Evolutionary conservation across 371 early-diverging fungal genomes (phyloP).

Genomic region (Mortierella sp.): DNA sequence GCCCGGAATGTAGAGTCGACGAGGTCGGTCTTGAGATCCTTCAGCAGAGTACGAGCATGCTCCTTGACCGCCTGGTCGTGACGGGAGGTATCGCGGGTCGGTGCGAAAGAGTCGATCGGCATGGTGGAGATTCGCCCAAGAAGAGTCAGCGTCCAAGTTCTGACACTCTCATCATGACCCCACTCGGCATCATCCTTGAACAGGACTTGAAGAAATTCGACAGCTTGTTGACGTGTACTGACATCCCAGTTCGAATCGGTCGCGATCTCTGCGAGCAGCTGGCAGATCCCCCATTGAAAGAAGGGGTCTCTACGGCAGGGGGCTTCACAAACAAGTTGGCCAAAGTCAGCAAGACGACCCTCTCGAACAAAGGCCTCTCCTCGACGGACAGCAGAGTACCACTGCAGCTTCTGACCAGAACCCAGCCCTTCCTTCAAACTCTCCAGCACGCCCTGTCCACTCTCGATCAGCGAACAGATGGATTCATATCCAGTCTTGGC

Average conservation of each 20-base stretch:
- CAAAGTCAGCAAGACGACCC: slow-evolving; percentile 16
- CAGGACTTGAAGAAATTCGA: slow-evolving; percentile 6
- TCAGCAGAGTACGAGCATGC: not conserved
- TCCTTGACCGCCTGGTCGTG: slow-evolving; percentile 1
- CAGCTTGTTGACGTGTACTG: not conserved
- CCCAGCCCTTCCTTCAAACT: not conserved
- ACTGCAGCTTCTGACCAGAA: not conserved
- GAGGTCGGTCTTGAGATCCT: not conserved
- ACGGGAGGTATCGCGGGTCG: not conserved
- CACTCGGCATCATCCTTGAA: not conserved
- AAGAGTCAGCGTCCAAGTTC: not conserved
- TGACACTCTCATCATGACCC: slow-evolving; percentile 1
- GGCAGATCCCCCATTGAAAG: slow-evolving; percentile 35
- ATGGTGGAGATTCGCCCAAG: not conserved
- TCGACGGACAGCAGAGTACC: slow-evolving; percentile 13
- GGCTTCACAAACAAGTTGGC: slow-evolving; percentile 11
- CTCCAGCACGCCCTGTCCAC: slow-evolving; percentile 4
- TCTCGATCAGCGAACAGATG: not conserved
- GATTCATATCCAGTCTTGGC: slow-evolving; percentile 2
- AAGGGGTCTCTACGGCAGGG: not conserved
- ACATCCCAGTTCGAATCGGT: not conserved
- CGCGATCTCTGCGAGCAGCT: slow-evolving; percentile 22
- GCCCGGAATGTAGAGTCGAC: not conserved
- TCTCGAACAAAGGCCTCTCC: slow-evolving; percentile 17
- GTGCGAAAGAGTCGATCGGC: not conserved